Evolutionary conservation across 768 basidiomycete genomes (phyloP).

Genomic region (Calocybe cyanea): DNA sequence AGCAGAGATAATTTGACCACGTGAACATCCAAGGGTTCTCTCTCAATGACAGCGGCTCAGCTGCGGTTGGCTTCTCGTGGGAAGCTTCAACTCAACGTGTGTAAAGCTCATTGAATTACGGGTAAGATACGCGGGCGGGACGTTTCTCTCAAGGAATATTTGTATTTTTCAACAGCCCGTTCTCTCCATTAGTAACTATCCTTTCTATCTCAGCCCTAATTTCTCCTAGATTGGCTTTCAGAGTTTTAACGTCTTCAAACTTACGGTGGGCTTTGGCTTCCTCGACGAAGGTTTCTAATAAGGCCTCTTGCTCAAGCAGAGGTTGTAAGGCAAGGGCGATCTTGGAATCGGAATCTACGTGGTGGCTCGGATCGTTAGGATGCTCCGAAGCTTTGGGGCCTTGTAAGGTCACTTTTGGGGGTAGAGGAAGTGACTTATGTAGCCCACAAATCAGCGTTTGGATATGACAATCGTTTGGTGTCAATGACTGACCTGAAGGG

Average conservation of each 20-base stretch:
- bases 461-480: not conserved
- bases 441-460: not conserved
- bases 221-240: conserved; percentile 77
- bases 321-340: conserved; percentile 78
- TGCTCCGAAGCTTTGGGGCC: conserved; percentile 2
- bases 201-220: conserved; percentile 81
- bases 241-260: conserved; percentile 90
- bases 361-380: conserved; percentile 15
- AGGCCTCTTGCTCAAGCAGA: conserved; percentile 88
- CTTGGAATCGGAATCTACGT: conserved; percentile 64
- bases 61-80: too few relatives aligned
- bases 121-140: not conserved
- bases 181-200: conserved; percentile 36
- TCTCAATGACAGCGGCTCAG: too few relatives aligned
- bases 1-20: too few relatives aligned
- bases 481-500: conserved; percentile 55
- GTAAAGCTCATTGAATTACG: too few relatives aligned
- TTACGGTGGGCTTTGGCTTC: conserved; percentile 89
- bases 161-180: conserved; percentile 2
- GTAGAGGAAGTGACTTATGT: conserved; percentile 48
- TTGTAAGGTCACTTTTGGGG: conserved; percentile 29
- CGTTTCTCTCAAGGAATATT: not conserved
- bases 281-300: conserved; percentile 85
- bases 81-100: too few relatives aligned
- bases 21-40: too few relatives aligned